A percentile compares a stretch with the other conserved stretches of the same genome.
These are phyloP conservation scores for Yamadazyma laniorum DNA, from an alignment of 805 yeast species.

Conservation along the genomic window DNA sequence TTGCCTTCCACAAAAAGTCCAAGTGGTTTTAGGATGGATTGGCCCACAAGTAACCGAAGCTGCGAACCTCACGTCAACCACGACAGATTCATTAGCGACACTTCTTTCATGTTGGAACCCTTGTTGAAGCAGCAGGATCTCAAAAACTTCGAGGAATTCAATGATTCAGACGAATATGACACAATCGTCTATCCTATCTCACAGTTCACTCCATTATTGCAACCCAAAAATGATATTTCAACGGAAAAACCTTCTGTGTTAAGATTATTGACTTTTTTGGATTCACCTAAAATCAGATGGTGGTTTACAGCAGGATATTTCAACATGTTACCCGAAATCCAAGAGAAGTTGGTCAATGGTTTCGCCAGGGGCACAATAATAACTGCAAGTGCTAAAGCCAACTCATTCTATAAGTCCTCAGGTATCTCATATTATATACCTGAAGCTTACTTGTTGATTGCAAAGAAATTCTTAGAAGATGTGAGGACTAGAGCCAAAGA, in stretches of 20 bases:
- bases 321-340: conserved; percentile 79
- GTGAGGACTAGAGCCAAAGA: conserved; percentile 43
- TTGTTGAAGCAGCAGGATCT: conserved; percentile 49
- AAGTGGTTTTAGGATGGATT: conserved; percentile 55
- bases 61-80: conserved; percentile 64
- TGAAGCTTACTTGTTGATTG: conserved; percentile 77
- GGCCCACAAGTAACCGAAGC: conserved; percentile 71
- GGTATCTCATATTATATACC: conserved; percentile 85
- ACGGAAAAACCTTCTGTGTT: conserved; percentile 79
- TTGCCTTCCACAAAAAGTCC: conserved; percentile 38
- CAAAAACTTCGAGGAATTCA: conserved; percentile 28
- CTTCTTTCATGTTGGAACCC: conserved; percentile 57
- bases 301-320: conserved; percentile 95
- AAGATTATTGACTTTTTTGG: conserved; percentile 55
- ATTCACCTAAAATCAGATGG: conserved; percentile 63
- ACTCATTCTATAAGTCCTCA: conserved; percentile 82
- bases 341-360: conserved; percentile 53
- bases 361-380: conserved; percentile 67
- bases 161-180: conserved; percentile 36
- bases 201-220: conserved; percentile 81
- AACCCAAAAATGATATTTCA: conserved; percentile 55
- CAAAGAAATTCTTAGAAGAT: conserved; percentile 62
- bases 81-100: conserved; percentile 50
- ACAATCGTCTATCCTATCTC: conserved; percentile 88
- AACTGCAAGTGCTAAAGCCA: conserved; percentile 92